Conservation (phyloP, 2,329 filamentous ascomycete genomes). For the Cytospora mali region DNA sequence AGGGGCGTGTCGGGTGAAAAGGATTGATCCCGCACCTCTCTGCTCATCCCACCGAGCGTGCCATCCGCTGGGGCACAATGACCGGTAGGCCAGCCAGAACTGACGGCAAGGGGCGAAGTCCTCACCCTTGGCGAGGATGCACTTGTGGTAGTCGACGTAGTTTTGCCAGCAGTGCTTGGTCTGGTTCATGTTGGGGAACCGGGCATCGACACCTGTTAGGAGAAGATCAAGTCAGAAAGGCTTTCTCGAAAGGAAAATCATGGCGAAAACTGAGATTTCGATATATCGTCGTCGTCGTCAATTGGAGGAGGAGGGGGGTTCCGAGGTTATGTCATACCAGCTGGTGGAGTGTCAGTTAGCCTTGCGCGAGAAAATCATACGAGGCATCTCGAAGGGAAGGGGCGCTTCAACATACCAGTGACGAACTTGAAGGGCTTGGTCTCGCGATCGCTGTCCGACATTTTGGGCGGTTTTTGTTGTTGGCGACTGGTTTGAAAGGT, state of each 20-base stretch:
- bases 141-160: slow-evolving; percentile 99
- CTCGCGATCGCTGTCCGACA: slow-evolving; percentile 86
- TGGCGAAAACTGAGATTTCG: slow-evolving; percentile 6
- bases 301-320: background rate
- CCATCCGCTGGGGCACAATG: slow-evolving; percentile 95
- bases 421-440: slow-evolving; percentile 99
- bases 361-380: slow-evolving; percentile 32
- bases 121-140: slow-evolving; percentile 96
- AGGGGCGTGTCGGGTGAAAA: slow-evolving; percentile 31
- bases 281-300: slow-evolving; percentile 11
- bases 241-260: slow-evolving; percentile 36
- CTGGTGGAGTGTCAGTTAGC: slow-evolving; percentile 33
- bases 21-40: slow-evolving; percentile 64
- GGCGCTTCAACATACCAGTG: slow-evolving; percentile 72
- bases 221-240: slow-evolving; percentile 30
- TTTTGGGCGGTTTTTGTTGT: slow-evolving; percentile 61
- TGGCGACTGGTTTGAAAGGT: slow-evolving; percentile 33
- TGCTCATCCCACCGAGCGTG: slow-evolving; percentile 95
- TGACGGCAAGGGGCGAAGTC: slow-evolving; percentile 94
- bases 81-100: slow-evolving; percentile 97
- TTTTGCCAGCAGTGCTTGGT: slow-evolving; percentile 99
- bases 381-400: slow-evolving; percentile 28
- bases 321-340: slow-evolving; percentile 32
- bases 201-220: slow-evolving; percentile 89
- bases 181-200: slow-evolving; percentile 98